Evolutionary conservation across 129 eudicot species (phyloP), one percentile per base, ranked within the genome.

Genomic region (Flaveria linearis): DNA sequence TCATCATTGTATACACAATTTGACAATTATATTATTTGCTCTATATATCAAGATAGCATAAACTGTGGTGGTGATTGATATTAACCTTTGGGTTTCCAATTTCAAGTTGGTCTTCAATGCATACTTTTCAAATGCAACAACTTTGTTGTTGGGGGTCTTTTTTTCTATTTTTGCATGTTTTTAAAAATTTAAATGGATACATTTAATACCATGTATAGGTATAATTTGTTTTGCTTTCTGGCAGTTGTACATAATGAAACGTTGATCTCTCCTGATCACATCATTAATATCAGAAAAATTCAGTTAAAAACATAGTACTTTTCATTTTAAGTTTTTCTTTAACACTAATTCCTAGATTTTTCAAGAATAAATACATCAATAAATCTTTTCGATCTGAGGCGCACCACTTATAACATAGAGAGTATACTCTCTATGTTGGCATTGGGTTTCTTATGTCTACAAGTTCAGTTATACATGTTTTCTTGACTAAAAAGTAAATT

Each of bases 1-100:
- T n/a, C 33, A 64, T 49, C 11, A 11, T n/a, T 10, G 7, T 15
- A 11, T 50, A 7, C 17, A 45, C 13, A 45, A 1, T 1, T 45
- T 9, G 13, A 9, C 13, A 45, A 45, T 45, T 45, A 45, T 16
- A 65, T 22, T 49, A 36, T 65, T 17, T 50, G 73, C 51, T 55
- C 1, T 39, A 23, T 76, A 16, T 7, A 64, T 72, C 9, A 73
- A 56, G 50, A 65, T 33, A n/a, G n/a, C 49, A 36, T 79, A 49
- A 53, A 71, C 13, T 45, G 28, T 30, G 47, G 30, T 60, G 47
- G 45, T 60, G 72, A 63, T 52, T 72, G 58, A 79, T 72, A 64
- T 64, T 72, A 73, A 43, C 43, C 33, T 80, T 18, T 80, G 74
- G 25, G 74, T 53, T 52, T 28, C 12, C 42, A 53, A 25, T 51